Percentiles rank a stretch among this genome's conserved stretches.
phyloP scores from a whole-genome alignment of 306 rosid genomes.

The Cercis canadensis region DNA sequence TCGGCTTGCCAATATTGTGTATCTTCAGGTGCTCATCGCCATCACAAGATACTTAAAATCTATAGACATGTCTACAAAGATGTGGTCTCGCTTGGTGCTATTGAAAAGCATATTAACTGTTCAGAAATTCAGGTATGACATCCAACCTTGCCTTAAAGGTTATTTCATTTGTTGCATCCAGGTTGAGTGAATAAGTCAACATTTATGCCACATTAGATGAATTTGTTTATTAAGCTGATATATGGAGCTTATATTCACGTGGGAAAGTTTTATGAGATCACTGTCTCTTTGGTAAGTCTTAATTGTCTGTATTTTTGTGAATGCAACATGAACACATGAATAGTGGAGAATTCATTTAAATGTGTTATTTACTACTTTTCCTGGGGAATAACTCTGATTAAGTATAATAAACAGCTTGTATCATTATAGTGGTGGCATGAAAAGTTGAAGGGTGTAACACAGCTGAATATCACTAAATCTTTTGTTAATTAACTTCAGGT shows the following conservation, averaged over 20 bases:
- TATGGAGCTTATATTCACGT: conserved; percentile 13
- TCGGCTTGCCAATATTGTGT: conserved; percentile 52
- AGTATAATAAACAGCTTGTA: background rate
- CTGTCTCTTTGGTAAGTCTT: background rate
- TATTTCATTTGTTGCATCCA: background rate
- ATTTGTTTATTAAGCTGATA: conserved; percentile 24
- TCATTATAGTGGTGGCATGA: conserved; percentile 13
- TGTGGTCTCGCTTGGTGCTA: conserved; percentile 47
- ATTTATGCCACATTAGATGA: background rate
- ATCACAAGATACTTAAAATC: conserved; percentile 46
- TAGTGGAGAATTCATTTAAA: conserved; percentile 21
- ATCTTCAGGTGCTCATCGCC: conserved; percentile 41
- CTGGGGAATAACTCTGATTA: conserved; percentile 2
- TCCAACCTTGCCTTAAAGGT: conserved; percentile 8
- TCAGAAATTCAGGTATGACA: conserved; percentile 57
- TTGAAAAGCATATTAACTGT: conserved; percentile 52
- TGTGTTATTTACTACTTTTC: conserved; percentile 3
- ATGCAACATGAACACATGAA: conserved; percentile 19
- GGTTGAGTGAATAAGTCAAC: background rate
- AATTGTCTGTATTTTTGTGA: conserved; percentile 3
- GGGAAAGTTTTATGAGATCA: conserved; percentile 3
- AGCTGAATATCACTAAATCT: background rate
- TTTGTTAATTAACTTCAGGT: background rate
- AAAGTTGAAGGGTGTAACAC: background rate
- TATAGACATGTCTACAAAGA: conserved; percentile 51